Evolutionary conservation across 2,329 filamentous ascomycete genomes (phyloP).

Genomic region (Fusarium sp.): DNA sequence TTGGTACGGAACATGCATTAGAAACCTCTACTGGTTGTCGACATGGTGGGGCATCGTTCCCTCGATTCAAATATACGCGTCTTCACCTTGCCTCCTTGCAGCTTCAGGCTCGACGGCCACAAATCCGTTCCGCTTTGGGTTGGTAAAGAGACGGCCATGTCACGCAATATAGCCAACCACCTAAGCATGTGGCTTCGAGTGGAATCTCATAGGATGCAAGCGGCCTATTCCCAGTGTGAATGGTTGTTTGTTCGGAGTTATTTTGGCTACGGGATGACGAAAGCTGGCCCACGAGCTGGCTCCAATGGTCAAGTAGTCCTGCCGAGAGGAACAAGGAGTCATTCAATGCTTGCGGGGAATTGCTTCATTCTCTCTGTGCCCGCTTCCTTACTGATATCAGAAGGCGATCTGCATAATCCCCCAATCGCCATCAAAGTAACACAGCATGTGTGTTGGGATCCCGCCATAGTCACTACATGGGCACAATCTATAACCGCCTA

Average conservation of each 20-base stretch:
- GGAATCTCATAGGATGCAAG: constrained; percentile 5
- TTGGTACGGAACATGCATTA: background rate
- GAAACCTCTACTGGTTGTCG: background rate
- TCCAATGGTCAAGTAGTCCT: background rate
- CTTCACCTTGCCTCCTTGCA: background rate
- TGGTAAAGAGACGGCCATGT: background rate
- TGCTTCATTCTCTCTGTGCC: background rate
- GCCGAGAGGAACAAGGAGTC: background rate
- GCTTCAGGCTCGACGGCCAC: background rate
- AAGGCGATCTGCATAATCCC: background rate
- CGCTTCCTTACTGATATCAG: background rate
- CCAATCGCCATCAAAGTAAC: background rate
- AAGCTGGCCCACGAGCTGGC: background rate
- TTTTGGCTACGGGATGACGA: background rate
- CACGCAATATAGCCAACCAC: constrained; percentile 15
- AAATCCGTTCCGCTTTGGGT: background rate
- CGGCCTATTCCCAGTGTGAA: background rate
- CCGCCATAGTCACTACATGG: constrained; percentile 7
- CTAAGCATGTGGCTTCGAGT: constrained; percentile 11
- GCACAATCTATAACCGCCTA: constrained; percentile 8
- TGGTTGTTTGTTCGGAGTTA: background rate
- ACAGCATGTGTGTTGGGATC: constrained; percentile 4
- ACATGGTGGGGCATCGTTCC: background rate
- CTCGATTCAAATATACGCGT: background rate
- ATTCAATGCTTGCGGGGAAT: background rate